A percentile compares a stretch with the other conserved stretches of the same genome.
Evolutionary conservation across 2,329 filamentous ascomycete species (phyloP).

Genomic region (Colletotrichum endophyticum): DNA sequence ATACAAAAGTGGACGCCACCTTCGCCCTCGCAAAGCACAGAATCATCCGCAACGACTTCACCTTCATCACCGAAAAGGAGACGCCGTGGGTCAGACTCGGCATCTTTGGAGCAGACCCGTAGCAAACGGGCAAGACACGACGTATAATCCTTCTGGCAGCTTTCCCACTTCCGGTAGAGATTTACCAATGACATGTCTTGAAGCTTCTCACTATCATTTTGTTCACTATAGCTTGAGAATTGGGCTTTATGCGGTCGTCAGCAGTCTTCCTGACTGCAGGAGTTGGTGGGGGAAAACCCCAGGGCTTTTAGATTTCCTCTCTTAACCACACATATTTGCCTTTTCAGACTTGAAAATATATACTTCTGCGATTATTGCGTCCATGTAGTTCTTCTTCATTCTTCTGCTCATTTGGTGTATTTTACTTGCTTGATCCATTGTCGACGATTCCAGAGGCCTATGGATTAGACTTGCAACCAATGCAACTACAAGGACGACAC

Average conservation of each 20-base stretch:
- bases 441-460: neutral
- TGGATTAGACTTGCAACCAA: neutral
- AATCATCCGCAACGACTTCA: neutral
- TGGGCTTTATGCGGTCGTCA: neutral
- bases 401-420: neutral
- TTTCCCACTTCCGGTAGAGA: neutral
- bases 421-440: neutral
- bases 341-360: neutral
- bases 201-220: neutral
- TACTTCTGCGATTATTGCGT: neutral
- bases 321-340: neutral
- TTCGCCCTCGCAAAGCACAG: neutral
- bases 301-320: neutral
- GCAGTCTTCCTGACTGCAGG: neutral
- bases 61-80: conserved; percentile 1
- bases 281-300: neutral
- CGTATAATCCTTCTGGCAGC: neutral
- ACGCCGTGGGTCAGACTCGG: conserved; percentile 23
- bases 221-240: neutral
- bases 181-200: neutral
- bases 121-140: conserved; percentile 27
- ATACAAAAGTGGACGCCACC: neutral
- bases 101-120: conserved; percentile 12
- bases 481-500: neutral
- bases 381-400: neutral